Evolutionary conservation across 805 yeast genomes (phyloP).

Genomic region (Wickerhamomyces mucosus): DNA sequence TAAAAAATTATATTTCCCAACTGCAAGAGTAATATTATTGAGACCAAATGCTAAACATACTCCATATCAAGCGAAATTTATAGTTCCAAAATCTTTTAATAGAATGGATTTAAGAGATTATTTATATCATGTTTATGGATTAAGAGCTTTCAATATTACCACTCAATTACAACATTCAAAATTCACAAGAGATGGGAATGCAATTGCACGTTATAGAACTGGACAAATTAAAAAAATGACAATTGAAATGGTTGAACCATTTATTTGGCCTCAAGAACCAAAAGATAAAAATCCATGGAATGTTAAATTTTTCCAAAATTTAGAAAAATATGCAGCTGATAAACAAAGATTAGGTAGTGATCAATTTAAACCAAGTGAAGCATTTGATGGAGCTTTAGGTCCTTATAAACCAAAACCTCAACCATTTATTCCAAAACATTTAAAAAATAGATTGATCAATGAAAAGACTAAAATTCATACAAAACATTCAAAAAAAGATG

Average conservation of each 20-base stretch:
- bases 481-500: constrained; percentile 10
- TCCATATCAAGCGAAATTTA: constrained; percentile 93
- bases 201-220: constrained; percentile 60
- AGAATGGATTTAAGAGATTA: constrained; percentile 93
- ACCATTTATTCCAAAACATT: constrained; percentile 50
- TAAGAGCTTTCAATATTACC: constrained; percentile 82
- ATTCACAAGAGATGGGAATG: constrained; percentile 49
- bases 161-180: constrained; percentile 73
- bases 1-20: constrained; percentile 71
- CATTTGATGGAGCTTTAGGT: constrained; percentile 62
- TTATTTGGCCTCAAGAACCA: constrained; percentile 81
- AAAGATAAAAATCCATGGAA: constrained; percentile 32
- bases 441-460: constrained; percentile 37
- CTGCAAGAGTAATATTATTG: constrained; percentile 68
- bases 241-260: constrained; percentile 91
- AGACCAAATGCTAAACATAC: constrained; percentile 95
- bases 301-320: constrained; percentile 33
- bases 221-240: constrained; percentile 94
- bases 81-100: constrained; percentile 90
- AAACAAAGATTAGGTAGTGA: constrained; percentile 56
- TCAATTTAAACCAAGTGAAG: constrained; percentile 51
- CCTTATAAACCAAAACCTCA: constrained; percentile 50
- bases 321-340: constrained; percentile 42
- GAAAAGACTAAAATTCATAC: constrained; percentile 23
- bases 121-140: constrained; percentile 79